Conservation (phyloP, 2,329 filamentous ascomycete genomes). For the Calonectria fujianensis region DNA sequence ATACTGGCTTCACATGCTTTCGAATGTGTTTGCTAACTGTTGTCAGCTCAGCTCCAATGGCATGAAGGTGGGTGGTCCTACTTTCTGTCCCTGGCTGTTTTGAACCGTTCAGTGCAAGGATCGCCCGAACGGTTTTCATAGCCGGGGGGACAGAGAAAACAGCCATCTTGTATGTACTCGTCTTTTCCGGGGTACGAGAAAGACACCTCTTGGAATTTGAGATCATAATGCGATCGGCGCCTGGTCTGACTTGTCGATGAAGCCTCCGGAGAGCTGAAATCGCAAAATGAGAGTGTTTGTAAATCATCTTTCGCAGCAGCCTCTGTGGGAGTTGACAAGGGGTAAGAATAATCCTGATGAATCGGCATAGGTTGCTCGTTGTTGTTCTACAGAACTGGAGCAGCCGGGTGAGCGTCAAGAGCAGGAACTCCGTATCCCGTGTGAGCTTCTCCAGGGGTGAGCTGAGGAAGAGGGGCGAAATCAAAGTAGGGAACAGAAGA, state of each 20-base stretch:
- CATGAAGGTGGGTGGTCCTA: conserved; percentile 7
- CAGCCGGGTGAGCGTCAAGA: conserved; percentile 30
- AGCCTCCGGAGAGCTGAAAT: conserved; percentile 3
- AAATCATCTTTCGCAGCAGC: not conserved
- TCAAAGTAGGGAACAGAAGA: not conserved
- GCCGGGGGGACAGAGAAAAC: conserved; percentile 38
- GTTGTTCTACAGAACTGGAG: conserved; percentile 45
- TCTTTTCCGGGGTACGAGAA: conserved; percentile 42
- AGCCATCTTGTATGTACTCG: conserved; percentile 43
- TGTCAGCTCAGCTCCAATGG: conserved; percentile 9
- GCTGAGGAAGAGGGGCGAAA: not conserved
- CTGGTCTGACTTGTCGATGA: not conserved
- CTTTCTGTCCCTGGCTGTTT: conserved; percentile 41
- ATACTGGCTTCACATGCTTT: conserved; percentile 45
- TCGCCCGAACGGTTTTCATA: conserved; percentile 16
- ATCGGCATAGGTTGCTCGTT: conserved; percentile 19
- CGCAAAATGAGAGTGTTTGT: conserved; percentile 24
- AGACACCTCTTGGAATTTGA: conserved; percentile 40
- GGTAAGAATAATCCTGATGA: conserved; percentile 22
- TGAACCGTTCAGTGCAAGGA: conserved; percentile 33
- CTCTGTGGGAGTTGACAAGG: conserved; percentile 6
- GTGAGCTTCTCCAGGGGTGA: conserved; percentile 2
- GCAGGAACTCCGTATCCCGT: conserved; percentile 10
- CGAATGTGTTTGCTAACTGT: conserved; percentile 48
- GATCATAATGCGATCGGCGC: conserved; percentile 15